Conservation (phyloP, 352 stramenopile species). For the Phytophthora megakarya region DNA sequence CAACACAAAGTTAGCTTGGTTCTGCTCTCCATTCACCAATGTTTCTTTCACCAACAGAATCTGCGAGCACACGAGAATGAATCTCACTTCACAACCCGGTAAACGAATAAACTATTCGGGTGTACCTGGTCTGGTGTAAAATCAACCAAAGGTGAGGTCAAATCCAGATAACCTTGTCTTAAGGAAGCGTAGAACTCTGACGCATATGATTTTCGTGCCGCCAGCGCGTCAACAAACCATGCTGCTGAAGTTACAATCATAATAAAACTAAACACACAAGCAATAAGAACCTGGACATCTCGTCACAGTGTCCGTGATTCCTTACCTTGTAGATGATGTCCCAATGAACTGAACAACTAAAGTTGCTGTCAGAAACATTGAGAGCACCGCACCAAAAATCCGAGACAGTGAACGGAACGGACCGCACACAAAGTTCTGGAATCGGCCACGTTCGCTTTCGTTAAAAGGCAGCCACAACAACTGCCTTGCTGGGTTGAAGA, state of each 20-base stretch:
- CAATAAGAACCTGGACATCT: slow-evolving; percentile 1
- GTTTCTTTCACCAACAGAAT: slow-evolving; percentile 83
- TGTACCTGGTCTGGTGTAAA: slow-evolving; percentile 85
- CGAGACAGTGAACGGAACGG: slow-evolving; percentile 81
- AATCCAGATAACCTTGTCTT: slow-evolving; percentile 80
- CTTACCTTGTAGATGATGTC: slow-evolving; percentile 61
- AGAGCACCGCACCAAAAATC: slow-evolving; percentile 75
- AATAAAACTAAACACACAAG: slow-evolving; percentile 44
- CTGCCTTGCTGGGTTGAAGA: slow-evolving; percentile 87
- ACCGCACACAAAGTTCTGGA: slow-evolving; percentile 82
- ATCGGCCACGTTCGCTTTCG: slow-evolving; percentile 61
- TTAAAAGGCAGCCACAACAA: slow-evolving; percentile 88
- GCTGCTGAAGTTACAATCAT: slow-evolving; percentile 65
- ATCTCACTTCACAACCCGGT: background rate
- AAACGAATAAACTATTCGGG: background rate
- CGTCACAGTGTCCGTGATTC: too few relatives aligned
- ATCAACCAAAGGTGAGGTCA: slow-evolving; percentile 78
- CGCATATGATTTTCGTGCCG: slow-evolving; percentile 81
- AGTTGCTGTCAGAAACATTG: slow-evolving; percentile 66
- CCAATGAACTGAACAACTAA: slow-evolving; percentile 54
- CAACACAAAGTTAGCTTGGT: slow-evolving; percentile 88
- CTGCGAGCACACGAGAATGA: slow-evolving; percentile 30
- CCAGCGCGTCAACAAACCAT: slow-evolving; percentile 76
- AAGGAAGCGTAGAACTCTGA: slow-evolving; percentile 87
- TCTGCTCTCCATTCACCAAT: slow-evolving; percentile 69